A percentile compares a stretch with the other conserved stretches of the same genome.
Conservation (phyloP, 371 early-diverging fungal species). For the Zychaea mexicana region DNA sequence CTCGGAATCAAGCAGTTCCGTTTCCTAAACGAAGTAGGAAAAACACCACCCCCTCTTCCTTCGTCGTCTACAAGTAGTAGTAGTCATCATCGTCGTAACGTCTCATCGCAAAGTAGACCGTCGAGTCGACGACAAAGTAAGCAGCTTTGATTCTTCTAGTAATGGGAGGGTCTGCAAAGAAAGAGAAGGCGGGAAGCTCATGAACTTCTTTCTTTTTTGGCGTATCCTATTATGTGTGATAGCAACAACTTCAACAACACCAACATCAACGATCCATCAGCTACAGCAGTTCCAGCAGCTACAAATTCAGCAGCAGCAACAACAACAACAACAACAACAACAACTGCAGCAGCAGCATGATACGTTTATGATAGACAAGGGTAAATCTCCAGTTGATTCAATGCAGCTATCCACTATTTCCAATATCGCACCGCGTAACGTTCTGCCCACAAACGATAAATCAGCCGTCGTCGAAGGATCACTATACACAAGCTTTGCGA, state of each 20-base stretch:
- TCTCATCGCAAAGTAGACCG: slow-evolving; percentile 2
- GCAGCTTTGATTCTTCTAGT: neutral
- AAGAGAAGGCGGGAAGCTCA: neutral
- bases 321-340: neutral
- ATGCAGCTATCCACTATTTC: slow-evolving; percentile 35
- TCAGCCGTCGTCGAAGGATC: slow-evolving; percentile 9
- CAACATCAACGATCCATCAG: neutral
- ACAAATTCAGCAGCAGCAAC: neutral
- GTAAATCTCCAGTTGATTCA: slow-evolving; percentile 12
- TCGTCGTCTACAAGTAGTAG: slow-evolving; percentile 8
- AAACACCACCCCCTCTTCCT: slow-evolving; percentile 12
- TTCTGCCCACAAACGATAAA: neutral
- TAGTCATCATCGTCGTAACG: neutral
- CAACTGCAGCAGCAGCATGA: neutral
- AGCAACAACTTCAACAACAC: neutral
- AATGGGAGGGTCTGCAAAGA: no score
- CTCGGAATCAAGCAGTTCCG: slow-evolving; percentile 62
- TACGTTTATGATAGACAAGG: neutral
- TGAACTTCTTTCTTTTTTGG: neutral
- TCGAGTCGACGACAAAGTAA: slow-evolving; percentile 15
- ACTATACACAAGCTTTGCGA: slow-evolving; percentile 18
- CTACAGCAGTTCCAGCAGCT: neutral
- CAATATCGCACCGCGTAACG: slow-evolving; percentile 22
- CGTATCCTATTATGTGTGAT: neutral
- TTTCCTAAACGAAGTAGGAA: slow-evolving; percentile 34